Evolutionary conservation across 768 basidiomycete genomes (phyloP).

Genomic region (Pleurotus cornucopiae): DNA sequence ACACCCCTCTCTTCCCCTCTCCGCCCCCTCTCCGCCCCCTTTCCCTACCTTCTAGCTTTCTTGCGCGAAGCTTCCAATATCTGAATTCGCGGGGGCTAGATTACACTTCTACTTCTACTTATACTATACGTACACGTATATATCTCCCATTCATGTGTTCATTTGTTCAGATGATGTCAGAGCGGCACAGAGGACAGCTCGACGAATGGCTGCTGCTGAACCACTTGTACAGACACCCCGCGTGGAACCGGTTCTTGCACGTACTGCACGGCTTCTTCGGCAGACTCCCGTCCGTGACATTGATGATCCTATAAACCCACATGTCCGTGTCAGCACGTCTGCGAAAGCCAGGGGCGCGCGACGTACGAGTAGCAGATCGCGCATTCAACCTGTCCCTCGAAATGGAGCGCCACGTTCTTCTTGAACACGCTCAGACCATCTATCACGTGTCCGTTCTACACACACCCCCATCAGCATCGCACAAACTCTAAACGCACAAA

Average conservation of each 20-base stretch:
- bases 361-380: slow-evolving; percentile 93
- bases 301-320: slow-evolving; percentile 58
- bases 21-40: no score
- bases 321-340: no score
- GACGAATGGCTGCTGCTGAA: slow-evolving; percentile 87
- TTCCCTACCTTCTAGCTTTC: no score
- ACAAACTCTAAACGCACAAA: background rate
- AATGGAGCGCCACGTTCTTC: slow-evolving; percentile 89
- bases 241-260: slow-evolving; percentile 93
- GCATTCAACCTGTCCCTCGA: slow-evolving; percentile 94
- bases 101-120: no score
- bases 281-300: slow-evolving; percentile 80
- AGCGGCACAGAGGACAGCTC: slow-evolving; percentile 87
- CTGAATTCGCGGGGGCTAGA: no score
- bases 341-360: background rate
- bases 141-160: background rate
- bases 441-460: slow-evolving; percentile 82
- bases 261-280: slow-evolving; percentile 92
- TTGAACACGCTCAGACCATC: slow-evolving; percentile 90
- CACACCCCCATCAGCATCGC: no score
- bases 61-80: no score
- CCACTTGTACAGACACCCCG: slow-evolving; percentile 94
- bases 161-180: slow-evolving; percentile 58
- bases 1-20: no score
- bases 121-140: no score